Percentiles rank a stretch among this genome's conserved stretches.
Evolutionary conservation across 306 rosid genomes (phyloP).

Genomic region (Cotoneaster glaucophyllus): DNA sequence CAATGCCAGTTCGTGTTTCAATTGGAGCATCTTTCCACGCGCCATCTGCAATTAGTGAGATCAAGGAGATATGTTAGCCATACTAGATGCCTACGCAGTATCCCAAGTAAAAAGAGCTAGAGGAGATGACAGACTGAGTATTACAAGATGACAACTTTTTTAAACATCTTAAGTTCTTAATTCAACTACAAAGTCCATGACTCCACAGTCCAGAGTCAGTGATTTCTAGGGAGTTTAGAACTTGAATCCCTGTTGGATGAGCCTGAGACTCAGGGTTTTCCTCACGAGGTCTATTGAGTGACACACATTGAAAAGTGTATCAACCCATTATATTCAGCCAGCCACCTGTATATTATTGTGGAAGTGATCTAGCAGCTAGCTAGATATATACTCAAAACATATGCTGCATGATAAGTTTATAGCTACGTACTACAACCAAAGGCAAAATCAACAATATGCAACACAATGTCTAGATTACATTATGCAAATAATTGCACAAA

Average conservation of each 20-base stretch:
- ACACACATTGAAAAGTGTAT: slow-evolving; percentile 5
- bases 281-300: background rate
- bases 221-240: background rate
- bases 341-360: background rate
- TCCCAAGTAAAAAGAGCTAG: background rate
- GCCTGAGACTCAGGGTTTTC: background rate
- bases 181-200: background rate
- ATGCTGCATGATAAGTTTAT: slow-evolving; percentile 1
- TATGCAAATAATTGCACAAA: slow-evolving; percentile 1
- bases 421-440: background rate
- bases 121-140: background rate
- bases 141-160: background rate
- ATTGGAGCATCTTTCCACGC: slow-evolving; percentile 62
- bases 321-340: no score
- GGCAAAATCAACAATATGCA: slow-evolving; percentile 12
- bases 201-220: background rate
- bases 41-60: slow-evolving; percentile 49
- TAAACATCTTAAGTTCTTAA: background rate
- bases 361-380: background rate
- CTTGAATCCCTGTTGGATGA: background rate
- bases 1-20: slow-evolving; percentile 58
- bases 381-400: background rate
- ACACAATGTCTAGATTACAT: slow-evolving; percentile 19
- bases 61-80: background rate
- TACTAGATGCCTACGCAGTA: slow-evolving; percentile 2